A percentile compares a stretch with the other conserved stretches of the same genome.
These are phyloP conservation scores for Lactifluus volemus DNA, from an alignment of 768 basidiomycete genomes.

Conservation along the genomic window DNA sequence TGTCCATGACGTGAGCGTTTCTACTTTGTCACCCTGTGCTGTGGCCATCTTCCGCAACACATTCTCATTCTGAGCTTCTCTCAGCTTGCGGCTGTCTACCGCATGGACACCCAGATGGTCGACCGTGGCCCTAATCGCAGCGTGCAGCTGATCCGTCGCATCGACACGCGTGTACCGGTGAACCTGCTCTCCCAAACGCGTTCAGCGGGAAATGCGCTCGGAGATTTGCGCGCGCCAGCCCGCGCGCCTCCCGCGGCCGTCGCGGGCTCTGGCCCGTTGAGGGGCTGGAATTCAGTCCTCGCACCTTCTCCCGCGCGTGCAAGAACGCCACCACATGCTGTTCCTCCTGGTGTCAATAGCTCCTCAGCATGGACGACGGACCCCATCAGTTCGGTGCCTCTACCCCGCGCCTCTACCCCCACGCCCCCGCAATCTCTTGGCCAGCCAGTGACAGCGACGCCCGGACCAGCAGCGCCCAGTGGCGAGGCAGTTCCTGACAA, in stretches of 20 bases:
- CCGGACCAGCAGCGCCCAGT: background rate
- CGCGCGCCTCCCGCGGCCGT: conserved; percentile 18
- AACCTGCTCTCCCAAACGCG: conserved; percentile 47
- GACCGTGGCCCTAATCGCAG: conserved; percentile 88
- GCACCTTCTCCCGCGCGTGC: conserved; percentile 12
- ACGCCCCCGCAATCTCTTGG: conserved; percentile 7
- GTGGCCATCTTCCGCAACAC: background rate
- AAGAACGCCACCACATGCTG: conserved; percentile 3
- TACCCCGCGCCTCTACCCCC: conserved; percentile 14
- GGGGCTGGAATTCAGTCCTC: conserved; percentile 31
- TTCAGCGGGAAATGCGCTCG: conserved; percentile 35
- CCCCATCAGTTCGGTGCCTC: background rate
- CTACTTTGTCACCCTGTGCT: background rate
- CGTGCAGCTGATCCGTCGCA: conserved; percentile 70
- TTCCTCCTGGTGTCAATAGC: background rate
- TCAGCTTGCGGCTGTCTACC: conserved; percentile 69
- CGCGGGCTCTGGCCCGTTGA: conserved; percentile 1
- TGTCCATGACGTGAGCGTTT: conserved; percentile 56
- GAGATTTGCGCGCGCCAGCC: conserved; percentile 40
- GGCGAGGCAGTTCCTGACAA: conserved; percentile 36
- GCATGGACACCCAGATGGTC: conserved; percentile 78
- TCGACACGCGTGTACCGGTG: conserved; percentile 72
- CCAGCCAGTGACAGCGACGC: background rate
- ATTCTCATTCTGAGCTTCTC: conserved; percentile 10
- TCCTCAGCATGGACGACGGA: background rate